A percentile compares a stretch with the other conserved stretches of the same genome.
These are phyloP conservation scores for Stephanocyclus meneghinianus DNA, from an alignment of 352 stramenopile genomes.

Conservation along the genomic window DNA sequence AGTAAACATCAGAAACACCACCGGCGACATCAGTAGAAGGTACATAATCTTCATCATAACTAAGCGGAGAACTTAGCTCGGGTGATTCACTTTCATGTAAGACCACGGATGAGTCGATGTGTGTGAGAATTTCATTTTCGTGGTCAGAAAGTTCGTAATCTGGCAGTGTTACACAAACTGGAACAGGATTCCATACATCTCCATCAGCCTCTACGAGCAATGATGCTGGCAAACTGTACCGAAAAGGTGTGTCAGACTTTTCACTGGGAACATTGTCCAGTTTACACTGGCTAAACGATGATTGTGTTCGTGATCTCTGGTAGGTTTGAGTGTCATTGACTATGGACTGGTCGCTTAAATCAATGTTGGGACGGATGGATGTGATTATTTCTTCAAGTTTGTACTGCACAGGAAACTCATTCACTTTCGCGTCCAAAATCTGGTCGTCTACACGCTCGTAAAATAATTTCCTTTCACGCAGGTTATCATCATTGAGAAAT, in stretches of 20 bases:
- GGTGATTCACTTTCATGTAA: background rate
- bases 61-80: background rate
- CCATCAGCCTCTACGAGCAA: conserved; percentile 38
- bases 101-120: background rate
- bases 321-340: background rate
- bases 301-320: conserved; percentile 4
- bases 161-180: conserved; percentile 9
- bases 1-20: background rate
- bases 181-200: conserved; percentile 34
- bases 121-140: background rate
- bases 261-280: background rate
- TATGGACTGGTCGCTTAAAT: conserved; percentile 5
- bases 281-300: conserved; percentile 14
- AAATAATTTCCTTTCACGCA: background rate
- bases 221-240: conserved; percentile 25
- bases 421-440: background rate
- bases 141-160: conserved; percentile 8
- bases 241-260: conserved; percentile 11
- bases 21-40: background rate
- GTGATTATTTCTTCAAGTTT: conserved; percentile 33
- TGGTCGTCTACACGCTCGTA: conserved; percentile 15
- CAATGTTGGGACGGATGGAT: conserved; percentile 37
- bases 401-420: conserved; percentile 17
- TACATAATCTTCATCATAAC: background rate
- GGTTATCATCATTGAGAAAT: background rate